Evolutionary conservation across 352 stramenopile genomes (phyloP).

Genomic region (Phytophthora colocasiae): DNA sequence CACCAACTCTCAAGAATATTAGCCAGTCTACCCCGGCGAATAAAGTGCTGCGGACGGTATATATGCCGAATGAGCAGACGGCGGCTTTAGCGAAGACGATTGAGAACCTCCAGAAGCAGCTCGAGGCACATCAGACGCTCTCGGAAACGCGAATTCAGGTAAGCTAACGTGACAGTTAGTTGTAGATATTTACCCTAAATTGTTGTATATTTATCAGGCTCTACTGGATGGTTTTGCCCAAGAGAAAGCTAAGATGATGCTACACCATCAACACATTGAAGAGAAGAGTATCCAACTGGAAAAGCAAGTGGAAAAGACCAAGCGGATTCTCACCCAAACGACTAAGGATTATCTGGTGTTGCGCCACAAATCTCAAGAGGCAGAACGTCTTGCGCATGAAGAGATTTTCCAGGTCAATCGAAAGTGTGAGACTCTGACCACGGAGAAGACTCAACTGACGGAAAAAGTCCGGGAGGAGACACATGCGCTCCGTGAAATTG

Average conservation of each 20-base stretch:
- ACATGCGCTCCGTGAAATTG: slow-evolving; percentile 49
- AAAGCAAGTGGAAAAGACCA: slow-evolving; percentile 58
- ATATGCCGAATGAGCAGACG: slow-evolving; percentile 78
- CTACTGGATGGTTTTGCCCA: slow-evolving; percentile 63
- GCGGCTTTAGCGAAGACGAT: slow-evolving; percentile 57
- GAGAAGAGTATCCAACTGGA: slow-evolving; percentile 47
- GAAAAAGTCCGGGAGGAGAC: slow-evolving; percentile 58
- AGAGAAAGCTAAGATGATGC: slow-evolving; percentile 60
- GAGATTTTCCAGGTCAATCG: slow-evolving; percentile 54
- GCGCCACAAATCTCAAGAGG: slow-evolving; percentile 70
- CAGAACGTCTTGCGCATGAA: slow-evolving; percentile 65
- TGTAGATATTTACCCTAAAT: background rate
- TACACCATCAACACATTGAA: slow-evolving; percentile 45
- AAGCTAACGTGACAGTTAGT: background rate
- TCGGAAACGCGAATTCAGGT: slow-evolving; percentile 70
- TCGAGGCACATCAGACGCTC: slow-evolving; percentile 61
- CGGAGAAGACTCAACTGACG: slow-evolving; percentile 51
- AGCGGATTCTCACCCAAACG: slow-evolving; percentile 68
- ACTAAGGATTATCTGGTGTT: slow-evolving; percentile 84
- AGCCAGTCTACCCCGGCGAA: slow-evolving; percentile 21
- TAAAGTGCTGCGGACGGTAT: slow-evolving; percentile 78
- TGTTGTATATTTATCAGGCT: slow-evolving; percentile 31
- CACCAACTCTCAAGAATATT: slow-evolving; percentile 25
- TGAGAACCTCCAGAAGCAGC: slow-evolving; percentile 67
- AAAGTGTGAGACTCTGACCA: slow-evolving; percentile 43